Conservation (phyloP, 1,284 basidiomycete species). For the Cryptococcus floricola region DNA sequence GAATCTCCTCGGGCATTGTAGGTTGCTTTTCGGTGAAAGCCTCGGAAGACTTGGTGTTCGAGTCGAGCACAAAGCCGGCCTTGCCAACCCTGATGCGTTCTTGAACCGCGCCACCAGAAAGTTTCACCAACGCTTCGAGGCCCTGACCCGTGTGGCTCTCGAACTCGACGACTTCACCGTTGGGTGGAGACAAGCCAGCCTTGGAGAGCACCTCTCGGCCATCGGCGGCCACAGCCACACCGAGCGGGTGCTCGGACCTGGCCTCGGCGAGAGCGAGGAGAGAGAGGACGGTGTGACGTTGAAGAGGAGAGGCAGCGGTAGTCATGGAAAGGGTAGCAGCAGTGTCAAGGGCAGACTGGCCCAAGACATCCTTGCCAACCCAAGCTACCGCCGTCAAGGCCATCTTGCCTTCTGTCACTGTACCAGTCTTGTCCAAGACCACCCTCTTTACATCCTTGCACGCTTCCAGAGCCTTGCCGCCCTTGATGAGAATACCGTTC, state of each 20-base stretch:
- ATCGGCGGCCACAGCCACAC: conserved; percentile 80
- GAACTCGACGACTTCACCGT: conserved; percentile 58
- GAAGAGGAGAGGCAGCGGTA: conserved; percentile 41
- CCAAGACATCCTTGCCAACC: conserved; percentile 50
- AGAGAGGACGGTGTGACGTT: conserved; percentile 64
- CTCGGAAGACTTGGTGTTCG: conserved; percentile 28
- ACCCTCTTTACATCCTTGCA: conserved; percentile 76
- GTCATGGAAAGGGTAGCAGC: conserved; percentile 42
- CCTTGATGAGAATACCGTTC: conserved; percentile 98
- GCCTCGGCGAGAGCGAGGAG: conserved; percentile 84
- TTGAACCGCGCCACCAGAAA: conserved; percentile 48
- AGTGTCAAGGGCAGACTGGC: conserved; percentile 24
- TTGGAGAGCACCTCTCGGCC: conserved; percentile 64
- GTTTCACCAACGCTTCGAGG: conserved; percentile 64
- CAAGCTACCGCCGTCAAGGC: conserved; percentile 70
- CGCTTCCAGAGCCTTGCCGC: conserved; percentile 88
- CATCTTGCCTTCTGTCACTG: conserved; percentile 83
- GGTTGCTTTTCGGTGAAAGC: conserved; percentile 10
- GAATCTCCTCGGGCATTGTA: conserved; percentile 57
- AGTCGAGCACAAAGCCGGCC: conserved; percentile 58
- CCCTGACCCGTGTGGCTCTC: conserved; percentile 87
- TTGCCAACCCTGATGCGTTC: conserved; percentile 67
- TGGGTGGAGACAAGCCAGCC: conserved; percentile 51
- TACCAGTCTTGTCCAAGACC: conserved; percentile 96
- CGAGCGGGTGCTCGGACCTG: conserved; percentile 92